Evolutionary conservation across 306 rosid genomes (phyloP).

Genomic region (Prunus padus): DNA sequence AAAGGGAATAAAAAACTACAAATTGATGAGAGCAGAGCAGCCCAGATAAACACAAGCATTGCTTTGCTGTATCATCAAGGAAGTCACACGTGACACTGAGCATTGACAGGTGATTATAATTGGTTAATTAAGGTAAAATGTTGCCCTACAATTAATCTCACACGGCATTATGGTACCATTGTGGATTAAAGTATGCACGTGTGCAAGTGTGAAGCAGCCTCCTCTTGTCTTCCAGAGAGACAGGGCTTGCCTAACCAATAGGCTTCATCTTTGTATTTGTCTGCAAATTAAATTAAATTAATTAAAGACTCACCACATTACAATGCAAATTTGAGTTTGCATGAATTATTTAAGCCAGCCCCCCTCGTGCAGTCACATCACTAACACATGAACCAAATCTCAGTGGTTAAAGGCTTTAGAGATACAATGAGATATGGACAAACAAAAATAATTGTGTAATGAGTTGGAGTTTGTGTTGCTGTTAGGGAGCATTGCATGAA

Average conservation of each 20-base stretch:
- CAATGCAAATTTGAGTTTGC: slow-evolving; percentile 2
- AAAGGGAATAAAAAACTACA: background rate
- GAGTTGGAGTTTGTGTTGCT: slow-evolving; percentile 33
- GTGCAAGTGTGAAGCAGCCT: slow-evolving; percentile 10
- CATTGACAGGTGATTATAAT: background rate
- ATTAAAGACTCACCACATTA: background rate
- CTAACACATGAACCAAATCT: slow-evolving; percentile 13
- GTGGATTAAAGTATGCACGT: background rate
- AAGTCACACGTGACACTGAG: background rate
- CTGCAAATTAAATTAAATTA: background rate
- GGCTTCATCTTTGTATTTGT: background rate
- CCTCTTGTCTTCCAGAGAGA: slow-evolving; percentile 7
- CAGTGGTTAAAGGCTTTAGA: background rate
- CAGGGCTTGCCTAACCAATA: background rate
- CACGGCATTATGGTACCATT: background rate
- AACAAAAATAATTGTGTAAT: slow-evolving; percentile 15
- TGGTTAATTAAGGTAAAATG: background rate
- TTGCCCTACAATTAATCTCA: background rate
- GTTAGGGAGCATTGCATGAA: slow-evolving; percentile 31
- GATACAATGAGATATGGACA: slow-evolving; percentile 8
- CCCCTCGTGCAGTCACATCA: slow-evolving; percentile 20
- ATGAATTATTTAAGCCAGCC: background rate
- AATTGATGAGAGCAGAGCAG: background rate
- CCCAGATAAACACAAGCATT: background rate
- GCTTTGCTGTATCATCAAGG: background rate